Conservation (phyloP, 2,329 filamentous ascomycete genomes). For the Plenodomus lindquistii region DNA sequence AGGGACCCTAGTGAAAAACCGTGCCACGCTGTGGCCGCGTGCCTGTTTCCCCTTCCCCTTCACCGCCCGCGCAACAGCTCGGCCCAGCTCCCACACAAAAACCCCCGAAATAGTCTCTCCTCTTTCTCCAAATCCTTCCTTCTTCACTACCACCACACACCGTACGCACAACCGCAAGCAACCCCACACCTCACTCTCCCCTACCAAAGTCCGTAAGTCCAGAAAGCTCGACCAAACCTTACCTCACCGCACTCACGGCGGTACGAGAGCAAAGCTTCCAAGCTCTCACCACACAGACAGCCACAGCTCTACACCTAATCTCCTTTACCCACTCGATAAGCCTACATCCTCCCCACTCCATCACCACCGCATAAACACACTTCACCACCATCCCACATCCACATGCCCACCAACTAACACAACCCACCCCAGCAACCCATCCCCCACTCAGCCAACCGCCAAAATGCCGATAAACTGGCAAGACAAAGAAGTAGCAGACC, state of each 20-base stretch:
- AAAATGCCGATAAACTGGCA: constrained; percentile 46
- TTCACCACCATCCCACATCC: too few species aligned
- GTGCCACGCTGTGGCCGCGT: not conserved
- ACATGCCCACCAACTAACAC: too few species aligned
- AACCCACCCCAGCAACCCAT: not conserved
- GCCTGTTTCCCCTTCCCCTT: not conserved
- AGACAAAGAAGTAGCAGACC: constrained; percentile 40
- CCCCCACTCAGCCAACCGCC: not conserved
- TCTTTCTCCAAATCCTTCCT: not conserved
- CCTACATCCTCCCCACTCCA: too few species aligned
- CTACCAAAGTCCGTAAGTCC: not conserved
- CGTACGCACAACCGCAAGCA: not conserved
- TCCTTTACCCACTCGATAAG: too few species aligned
- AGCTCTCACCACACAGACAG: too few species aligned
- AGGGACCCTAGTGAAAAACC: too few species aligned
- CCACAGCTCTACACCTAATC: too few species aligned
- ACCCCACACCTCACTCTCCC: not conserved
- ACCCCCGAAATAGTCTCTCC: not conserved
- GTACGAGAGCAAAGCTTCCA: too few species aligned
- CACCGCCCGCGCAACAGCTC: not conserved
- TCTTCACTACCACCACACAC: not conserved
- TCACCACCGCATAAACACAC: too few species aligned
- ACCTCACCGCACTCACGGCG: not conserved
- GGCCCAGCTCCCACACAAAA: not conserved
- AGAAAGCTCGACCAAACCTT: too few species aligned